Evolutionary conservation across 2,329 filamentous ascomycete species (phyloP).

Genomic region (Trichophyton simii): DNA sequence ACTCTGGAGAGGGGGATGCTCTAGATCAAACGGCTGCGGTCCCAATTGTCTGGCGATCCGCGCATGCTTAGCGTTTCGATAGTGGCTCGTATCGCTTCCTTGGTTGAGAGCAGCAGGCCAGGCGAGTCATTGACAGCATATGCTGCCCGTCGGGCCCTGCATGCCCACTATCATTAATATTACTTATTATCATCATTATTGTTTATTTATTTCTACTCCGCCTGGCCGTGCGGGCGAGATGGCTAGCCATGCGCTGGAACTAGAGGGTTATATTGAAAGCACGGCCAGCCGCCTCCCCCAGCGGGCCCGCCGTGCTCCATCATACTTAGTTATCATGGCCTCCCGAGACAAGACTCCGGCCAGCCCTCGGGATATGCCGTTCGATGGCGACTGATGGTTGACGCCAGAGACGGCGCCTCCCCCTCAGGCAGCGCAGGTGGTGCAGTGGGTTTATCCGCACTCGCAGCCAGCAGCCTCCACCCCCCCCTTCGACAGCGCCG

Average conservation of each 20-base stretch:
- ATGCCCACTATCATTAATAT: no score
- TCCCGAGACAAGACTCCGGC: no score
- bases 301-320: not conserved
- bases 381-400: not conserved
- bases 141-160: no score
- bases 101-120: not conserved
- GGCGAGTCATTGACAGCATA: not conserved
- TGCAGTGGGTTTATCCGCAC: not conserved
- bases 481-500: not conserved
- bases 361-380: not conserved
- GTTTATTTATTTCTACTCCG: not conserved
- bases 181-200: no score
- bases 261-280: not conserved
- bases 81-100: constrained; percentile 1
- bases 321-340: no score
- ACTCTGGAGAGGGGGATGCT: not conserved
- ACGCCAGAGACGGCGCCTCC: not conserved
- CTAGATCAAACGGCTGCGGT: not conserved
- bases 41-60: not conserved
- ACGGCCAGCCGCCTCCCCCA: not conserved
- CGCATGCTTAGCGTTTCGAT: not conserved
- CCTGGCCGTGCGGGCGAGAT: not conserved
- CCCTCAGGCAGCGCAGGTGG: not conserved
- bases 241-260: not conserved
- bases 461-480: not conserved